Conservation (phyloP, 192 early-diverging fungal genomes). For the Dissophora ornata region DNA sequence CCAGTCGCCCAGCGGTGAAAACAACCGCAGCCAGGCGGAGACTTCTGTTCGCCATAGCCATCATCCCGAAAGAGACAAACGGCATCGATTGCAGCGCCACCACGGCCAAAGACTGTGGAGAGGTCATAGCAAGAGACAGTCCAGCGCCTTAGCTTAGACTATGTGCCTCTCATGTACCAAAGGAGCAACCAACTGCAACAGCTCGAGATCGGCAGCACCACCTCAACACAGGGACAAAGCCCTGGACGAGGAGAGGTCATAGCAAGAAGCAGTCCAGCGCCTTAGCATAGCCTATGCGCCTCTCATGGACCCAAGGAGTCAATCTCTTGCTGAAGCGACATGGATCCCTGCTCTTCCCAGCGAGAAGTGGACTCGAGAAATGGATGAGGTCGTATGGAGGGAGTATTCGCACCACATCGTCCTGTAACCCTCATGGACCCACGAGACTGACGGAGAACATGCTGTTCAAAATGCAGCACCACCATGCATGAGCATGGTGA, state of each 20-base stretch:
- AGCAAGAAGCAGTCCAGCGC: constrained; percentile 18
- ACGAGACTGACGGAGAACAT: constrained; percentile 39
- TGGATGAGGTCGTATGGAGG: constrained; percentile 25
- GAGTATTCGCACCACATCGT: background rate
- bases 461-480: constrained; percentile 17
- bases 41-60: constrained; percentile 20
- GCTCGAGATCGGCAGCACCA: constrained; percentile 16
- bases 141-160: constrained; percentile 20
- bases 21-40: constrained; percentile 24
- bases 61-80: background rate
- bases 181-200: constrained; percentile 19
- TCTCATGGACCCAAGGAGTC: constrained; percentile 22
- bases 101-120: constrained; percentile 10
- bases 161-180: constrained; percentile 23
- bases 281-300: constrained; percentile 9
- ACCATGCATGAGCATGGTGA: constrained; percentile 13
- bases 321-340: constrained; percentile 12
- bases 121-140: constrained; percentile 27
- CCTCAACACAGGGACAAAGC: background rate
- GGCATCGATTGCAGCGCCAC: constrained; percentile 17
- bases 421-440: constrained; percentile 22
- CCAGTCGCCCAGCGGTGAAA: constrained; percentile 31
- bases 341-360: constrained; percentile 19
- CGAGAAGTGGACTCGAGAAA: constrained; percentile 32
- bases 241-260: constrained; percentile 14